These are phyloP conservation scores for Russula lepida DNA, from an alignment of 768 basidiomycete species.

Conservation along the genomic window DNA sequence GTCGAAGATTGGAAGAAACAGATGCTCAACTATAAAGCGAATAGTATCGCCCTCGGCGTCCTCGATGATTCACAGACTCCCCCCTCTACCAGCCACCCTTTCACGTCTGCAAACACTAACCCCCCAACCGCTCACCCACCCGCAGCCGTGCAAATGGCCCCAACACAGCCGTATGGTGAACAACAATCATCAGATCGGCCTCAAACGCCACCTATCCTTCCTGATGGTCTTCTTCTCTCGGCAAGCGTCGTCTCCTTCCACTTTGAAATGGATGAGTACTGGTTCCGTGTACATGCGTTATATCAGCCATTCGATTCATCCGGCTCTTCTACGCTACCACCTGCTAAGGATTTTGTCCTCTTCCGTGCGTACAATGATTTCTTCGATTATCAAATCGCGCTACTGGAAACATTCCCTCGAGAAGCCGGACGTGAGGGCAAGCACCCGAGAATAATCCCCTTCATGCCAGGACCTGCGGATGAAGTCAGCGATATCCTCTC, in stretches of 20 bases:
- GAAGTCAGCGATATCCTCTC: constrained; percentile 81
- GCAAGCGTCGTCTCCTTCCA: constrained; percentile 96
- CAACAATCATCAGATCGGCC: constrained; percentile 30
- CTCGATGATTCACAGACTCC: constrained; percentile 57
- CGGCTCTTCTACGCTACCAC: constrained; percentile 48
- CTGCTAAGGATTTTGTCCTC: constrained; percentile 71
- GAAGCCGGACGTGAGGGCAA: constrained; percentile 78
- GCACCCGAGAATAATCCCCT: constrained; percentile 75
- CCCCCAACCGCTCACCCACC: constrained; percentile 16
- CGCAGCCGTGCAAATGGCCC: constrained; percentile 19
- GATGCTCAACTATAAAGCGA: constrained; percentile 92
- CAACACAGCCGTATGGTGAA: constrained; percentile 21
- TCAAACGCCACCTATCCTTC: constrained; percentile 43
- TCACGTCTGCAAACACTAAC: not conserved
- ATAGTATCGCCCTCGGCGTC: constrained; percentile 88
- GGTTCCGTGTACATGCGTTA: constrained; percentile 89
- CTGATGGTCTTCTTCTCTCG: constrained; percentile 75
- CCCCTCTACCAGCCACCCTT: constrained; percentile 20
- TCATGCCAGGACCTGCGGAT: constrained; percentile 92
- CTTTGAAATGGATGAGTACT: constrained; percentile 90
- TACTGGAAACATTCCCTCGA: constrained; percentile 79
- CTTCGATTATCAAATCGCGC: constrained; percentile 89
- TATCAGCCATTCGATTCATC: constrained; percentile 74
- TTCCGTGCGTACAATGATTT: constrained; percentile 98
- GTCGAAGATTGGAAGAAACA: constrained; percentile 99